Percentiles rank a stretch among this genome's conserved stretches.
phyloP scores from a whole-genome alignment of 495 filamentous ascomycete species.

The Penicillium robsamsonii region DNA sequence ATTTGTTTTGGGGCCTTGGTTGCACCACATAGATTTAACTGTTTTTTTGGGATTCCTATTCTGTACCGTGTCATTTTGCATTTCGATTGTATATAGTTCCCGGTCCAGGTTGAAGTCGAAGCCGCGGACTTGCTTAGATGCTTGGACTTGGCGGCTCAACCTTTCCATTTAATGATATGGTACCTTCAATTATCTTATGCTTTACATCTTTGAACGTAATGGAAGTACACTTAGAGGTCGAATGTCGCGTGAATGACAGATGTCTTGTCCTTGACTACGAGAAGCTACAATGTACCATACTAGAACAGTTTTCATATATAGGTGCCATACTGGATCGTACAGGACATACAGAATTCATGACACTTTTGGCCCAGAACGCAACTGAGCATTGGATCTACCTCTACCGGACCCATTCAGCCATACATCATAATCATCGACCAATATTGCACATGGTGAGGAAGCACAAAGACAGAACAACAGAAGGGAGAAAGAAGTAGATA shows the following conservation, averaged over 20 bases:
- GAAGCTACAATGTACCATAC: background rate
- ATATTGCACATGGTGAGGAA: conserved; percentile 23
- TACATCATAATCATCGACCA: conserved; percentile 22
- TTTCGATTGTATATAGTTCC: conserved; percentile 32
- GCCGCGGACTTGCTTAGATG: conserved; percentile 11
- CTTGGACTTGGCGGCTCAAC: conserved; percentile 10
- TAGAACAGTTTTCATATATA: conserved; percentile 4
- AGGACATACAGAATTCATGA: conserved; percentile 33
- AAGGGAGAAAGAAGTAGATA: conserved; percentile 13
- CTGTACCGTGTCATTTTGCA: conserved; percentile 20
- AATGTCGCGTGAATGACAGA: background rate
- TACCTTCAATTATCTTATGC: conserved; percentile 1
- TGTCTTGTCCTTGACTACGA: background rate
- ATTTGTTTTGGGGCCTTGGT: background rate
- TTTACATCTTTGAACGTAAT: background rate
- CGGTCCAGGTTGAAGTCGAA: conserved; percentile 9
- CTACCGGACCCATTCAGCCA: conserved; percentile 22
- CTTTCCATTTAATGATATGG: conserved; percentile 23
- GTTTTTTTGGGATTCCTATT: conserved; percentile 15
- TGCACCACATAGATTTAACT: conserved; percentile 25
- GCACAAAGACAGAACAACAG: conserved; percentile 12
- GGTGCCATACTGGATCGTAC: conserved; percentile 26
- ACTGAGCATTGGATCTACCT: conserved; percentile 25
- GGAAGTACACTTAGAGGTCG: background rate
- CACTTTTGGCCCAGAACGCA: conserved; percentile 28